Conservation (phyloP, 345 rosid species). For the Eucalyptus coolabah region DNA sequence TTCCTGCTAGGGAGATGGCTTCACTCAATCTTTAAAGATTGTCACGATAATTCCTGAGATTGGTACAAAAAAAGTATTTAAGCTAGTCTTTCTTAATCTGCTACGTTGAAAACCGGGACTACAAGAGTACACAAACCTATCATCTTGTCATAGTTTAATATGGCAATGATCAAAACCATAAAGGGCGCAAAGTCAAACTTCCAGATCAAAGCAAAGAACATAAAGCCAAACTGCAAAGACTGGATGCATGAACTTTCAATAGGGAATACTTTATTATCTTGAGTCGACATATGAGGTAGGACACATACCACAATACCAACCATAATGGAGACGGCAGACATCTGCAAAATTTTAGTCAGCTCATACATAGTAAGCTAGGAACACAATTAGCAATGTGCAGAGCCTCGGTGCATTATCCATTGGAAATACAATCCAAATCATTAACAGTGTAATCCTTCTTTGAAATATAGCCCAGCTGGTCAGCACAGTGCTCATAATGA, state of each 20-base stretch:
- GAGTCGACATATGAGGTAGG: not conserved
- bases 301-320: constrained; percentile 76
- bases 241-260: not conserved
- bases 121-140: not conserved
- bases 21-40: constrained; percentile 68
- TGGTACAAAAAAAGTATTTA: not conserved
- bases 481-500: constrained; percentile 75
- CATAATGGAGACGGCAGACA: constrained; percentile 83
- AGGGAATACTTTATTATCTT: not conserved
- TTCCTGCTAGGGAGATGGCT: constrained; percentile 81
- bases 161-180: constrained; percentile 90
- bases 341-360: constrained; percentile 21
- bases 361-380: not conserved
- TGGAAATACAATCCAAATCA: not conserved
- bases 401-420: not conserved
- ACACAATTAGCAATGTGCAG: not conserved
- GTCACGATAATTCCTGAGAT: constrained; percentile 75
- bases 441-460: constrained; percentile 80
- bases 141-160: constrained; percentile 61
- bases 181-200: constrained; percentile 76
- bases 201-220: constrained; percentile 84
- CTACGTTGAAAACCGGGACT: not conserved
- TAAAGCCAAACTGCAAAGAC: constrained; percentile 61
- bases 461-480: constrained; percentile 91
- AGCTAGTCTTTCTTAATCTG: not conserved